Base-by-base conservation (phyloP, 2,329 filamentous ascomycete species). In the Diaporthe sp. region DNA sequence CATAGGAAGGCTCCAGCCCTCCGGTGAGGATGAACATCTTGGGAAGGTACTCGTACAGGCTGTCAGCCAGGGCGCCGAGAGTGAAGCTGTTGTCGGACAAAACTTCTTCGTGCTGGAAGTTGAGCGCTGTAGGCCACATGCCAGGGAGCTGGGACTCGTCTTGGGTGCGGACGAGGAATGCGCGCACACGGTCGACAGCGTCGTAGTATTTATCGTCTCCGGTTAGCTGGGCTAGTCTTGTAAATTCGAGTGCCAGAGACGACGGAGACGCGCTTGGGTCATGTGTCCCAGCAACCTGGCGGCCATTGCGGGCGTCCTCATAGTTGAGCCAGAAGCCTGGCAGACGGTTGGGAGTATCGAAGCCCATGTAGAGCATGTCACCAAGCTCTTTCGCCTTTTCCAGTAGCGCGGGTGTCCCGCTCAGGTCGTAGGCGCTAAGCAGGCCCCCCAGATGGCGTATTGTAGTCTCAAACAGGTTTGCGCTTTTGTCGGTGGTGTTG, bases 401-500 rank as follows among this genome's bases (percentile, higher is more conserved):
- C 46, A 97, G 87, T 17, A 97, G 87, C 31, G 93, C 87, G 25
- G 88, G 84, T 9, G 90, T 91, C n/a, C 90, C 93, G 72, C 94
- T 95, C 74, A 98, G 89, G 84, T 98, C 96, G 82, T 96, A 98
- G 9, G 96, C 96, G 57, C 92, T 92, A 55, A 98, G 82, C 55
- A 98, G 86, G 1, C 96, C 96, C 44, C 96, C 96, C 6, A 98
- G 88, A 80, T 98, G 98, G 71, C 96, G 92, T 81, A 98, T 98
- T 19, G 93, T 94, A 0, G 95, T 97, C 84, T 98, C 96, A 79
- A 98, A 98, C 60, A 98, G 96, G 68, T 94, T 90, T 51, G 84
- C 82, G 61, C 92, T 88, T 13, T 83, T 82, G 3, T 87, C 84
- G 39, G 91, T 93, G 15, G 90, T 93, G 2, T 94, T 97, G 80